Evolutionary conservation across 805 yeast species (phyloP).

Genomic region (Candida anglica): DNA sequence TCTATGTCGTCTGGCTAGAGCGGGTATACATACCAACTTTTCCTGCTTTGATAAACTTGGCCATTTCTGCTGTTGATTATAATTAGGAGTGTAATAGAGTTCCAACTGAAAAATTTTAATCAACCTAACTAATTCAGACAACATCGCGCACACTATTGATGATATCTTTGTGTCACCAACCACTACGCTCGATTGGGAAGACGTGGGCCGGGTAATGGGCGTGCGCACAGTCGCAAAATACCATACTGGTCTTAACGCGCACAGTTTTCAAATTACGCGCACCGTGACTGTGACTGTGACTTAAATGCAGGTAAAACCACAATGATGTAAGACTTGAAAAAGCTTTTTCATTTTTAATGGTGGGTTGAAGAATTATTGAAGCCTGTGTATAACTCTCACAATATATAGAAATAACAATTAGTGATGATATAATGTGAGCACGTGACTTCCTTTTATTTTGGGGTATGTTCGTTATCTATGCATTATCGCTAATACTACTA

Average conservation of each 20-base stretch:
- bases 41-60: constrained; percentile 99
- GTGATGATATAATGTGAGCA: too few species aligned
- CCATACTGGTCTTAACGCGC: constrained; percentile 1
- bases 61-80: constrained; percentile 57
- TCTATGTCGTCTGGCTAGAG: too few species aligned
- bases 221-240: neutral
- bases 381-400: too few species aligned
- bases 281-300: constrained; percentile 3
- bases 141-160: constrained; percentile 3
- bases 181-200: neutral
- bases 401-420: too few species aligned
- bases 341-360: too few species aligned
- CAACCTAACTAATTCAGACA: neutral
- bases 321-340: too few species aligned
- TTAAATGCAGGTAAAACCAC: constrained; percentile 2
- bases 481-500: too few species aligned
- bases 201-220: neutral
- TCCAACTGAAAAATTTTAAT: constrained; percentile 17
- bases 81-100: constrained; percentile 10
- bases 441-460: too few species aligned
- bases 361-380: too few species aligned
- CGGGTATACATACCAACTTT: constrained; percentile 94
- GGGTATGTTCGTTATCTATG: too few species aligned
- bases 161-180: constrained; percentile 4
- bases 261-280: neutral